These are phyloP conservation scores for Favolaschia claudopus DNA, from an alignment of 768 basidiomycete species.

Conservation along the genomic window DNA sequence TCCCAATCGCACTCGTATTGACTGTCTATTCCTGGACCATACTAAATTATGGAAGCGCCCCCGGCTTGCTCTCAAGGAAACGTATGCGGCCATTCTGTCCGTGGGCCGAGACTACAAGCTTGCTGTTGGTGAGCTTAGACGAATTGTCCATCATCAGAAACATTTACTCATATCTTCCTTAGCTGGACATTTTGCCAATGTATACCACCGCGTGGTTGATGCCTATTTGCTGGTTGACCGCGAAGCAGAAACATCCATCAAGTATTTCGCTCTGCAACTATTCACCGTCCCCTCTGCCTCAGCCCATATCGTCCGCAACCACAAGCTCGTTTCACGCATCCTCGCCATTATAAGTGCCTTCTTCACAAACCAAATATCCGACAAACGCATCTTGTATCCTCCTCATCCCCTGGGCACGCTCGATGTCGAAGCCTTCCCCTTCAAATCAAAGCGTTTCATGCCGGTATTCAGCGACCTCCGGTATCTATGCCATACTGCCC, in stretches of 20 bases:
- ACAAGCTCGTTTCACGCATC: constrained; percentile 77
- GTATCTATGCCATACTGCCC: constrained; percentile 81
- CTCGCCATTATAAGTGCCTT: constrained; percentile 88
- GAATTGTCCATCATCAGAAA: not conserved
- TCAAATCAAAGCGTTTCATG: constrained; percentile 96
- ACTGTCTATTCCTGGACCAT: constrained; percentile 83
- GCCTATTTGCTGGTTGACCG: constrained; percentile 92
- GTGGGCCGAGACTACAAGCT: constrained; percentile 79
- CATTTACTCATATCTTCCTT: not conserved
- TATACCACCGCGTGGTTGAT: constrained; percentile 89
- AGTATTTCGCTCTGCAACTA: constrained; percentile 91
- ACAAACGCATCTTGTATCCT: constrained; percentile 69
- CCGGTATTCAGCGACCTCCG: constrained; percentile 92
- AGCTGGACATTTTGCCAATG: constrained; percentile 86
- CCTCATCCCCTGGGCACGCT: constrained; percentile 41
- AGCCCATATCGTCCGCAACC: constrained; percentile 75
- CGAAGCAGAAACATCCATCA: constrained; percentile 94
- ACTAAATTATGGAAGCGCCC: constrained; percentile 87
- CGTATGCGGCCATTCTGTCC: constrained; percentile 78
- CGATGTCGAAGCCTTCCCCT: constrained; percentile 86
- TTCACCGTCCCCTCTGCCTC: constrained; percentile 92
- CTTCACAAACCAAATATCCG: constrained; percentile 88
- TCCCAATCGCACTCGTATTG: constrained; percentile 67
- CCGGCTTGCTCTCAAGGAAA: constrained; percentile 79
- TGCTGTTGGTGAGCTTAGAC: constrained; percentile 68